Evolutionary conservation across 2,329 filamentous ascomycete genomes (phyloP), one percentile per base, ranked within the genome.

Genomic region (Sclerotinia borealis): DNA sequence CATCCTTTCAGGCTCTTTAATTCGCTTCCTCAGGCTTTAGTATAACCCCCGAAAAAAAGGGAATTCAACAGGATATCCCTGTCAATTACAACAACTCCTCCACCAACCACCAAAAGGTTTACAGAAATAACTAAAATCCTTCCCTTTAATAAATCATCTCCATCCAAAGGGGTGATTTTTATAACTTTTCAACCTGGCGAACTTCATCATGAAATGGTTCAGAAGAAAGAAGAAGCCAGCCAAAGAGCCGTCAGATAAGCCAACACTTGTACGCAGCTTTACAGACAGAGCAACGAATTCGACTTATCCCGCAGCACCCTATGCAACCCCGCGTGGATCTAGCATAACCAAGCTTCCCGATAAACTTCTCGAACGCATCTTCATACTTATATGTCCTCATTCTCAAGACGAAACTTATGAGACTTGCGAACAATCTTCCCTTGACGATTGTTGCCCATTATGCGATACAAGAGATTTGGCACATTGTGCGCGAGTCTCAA

Each of bases 381-480:
- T 97, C 75, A 77, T 83, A 70, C 86, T 86, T 69, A 87, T 97
- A 63, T 97, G 93, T 71, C 93, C 93, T 9, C 93, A 98, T 76
- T 80, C 86, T 41, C 78, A 79, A 61, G 93, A 98, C 76, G 81
- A 87, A 73, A 87, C 83, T 65, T 96, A 95, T 76, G 88, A 91
- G 68, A 87, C 87, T 48, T 93, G 90, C 72, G 93, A 98, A 78
- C 84, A 90, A 71, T 91, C 89, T 65, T 86, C 89, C 68, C 83
- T 86, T 56, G 88, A 89, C 69, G 87, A 92, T 77, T 87, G 86
- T 63, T 98, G 93, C 79, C 93, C 95, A 90, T 86, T 96, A 69
- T 98, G 93, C 79, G 92, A 96, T 78, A 83, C 95, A 79, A 87
- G 93, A 69, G 92, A 97, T 76, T 83, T 97, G 63, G 86, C 92